These are phyloP conservation scores for Magnaporthiopsis rhizophila DNA, from an alignment of 2,329 filamentous ascomycete species.

Conservation along the genomic window DNA sequence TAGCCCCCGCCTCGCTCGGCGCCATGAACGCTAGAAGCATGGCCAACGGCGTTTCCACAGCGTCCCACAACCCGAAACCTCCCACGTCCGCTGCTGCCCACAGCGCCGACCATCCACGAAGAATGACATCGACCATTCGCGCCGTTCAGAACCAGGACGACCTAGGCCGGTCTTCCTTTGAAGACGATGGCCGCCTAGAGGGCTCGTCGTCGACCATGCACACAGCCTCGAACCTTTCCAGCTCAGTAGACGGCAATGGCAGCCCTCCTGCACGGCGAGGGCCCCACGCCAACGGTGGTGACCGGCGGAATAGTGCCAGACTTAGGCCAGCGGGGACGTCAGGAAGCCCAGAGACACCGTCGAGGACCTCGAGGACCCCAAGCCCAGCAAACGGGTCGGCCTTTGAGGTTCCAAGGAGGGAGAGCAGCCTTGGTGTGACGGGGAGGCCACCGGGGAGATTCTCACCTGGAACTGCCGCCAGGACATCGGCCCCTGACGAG, in stretches of 20 bases:
- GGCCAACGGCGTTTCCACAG: constrained; percentile 19
- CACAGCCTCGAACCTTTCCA: constrained; percentile 44
- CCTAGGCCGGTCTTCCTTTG: constrained; percentile 25
- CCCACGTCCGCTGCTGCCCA: constrained; percentile 14
- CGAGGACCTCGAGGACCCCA: constrained; percentile 11
- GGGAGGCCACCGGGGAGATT: constrained; percentile 5
- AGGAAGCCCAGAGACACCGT: constrained; percentile 10
- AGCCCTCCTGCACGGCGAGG: constrained; percentile 37
- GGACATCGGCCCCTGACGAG: constrained; percentile 14
- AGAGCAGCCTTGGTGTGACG: constrained; percentile 13
- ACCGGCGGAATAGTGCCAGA: background rate
- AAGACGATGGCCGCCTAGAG: constrained; percentile 32
- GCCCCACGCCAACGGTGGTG: constrained; percentile 22
- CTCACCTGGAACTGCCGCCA: background rate
- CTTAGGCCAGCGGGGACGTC: background rate
- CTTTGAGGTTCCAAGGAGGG: constrained; percentile 20
- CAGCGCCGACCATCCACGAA: constrained; percentile 17
- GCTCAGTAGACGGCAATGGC: constrained; percentile 46
- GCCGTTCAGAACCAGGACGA: constrained; percentile 49
- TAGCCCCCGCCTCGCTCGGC: constrained; percentile 31
- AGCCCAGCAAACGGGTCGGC: constrained; percentile 13
- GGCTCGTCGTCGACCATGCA: constrained; percentile 26
- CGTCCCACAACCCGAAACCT: constrained; percentile 17
- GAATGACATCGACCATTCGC: constrained; percentile 43
- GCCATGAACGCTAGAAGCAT: constrained; percentile 29